Base-by-base conservation (phyloP, 2,329 filamentous ascomycete species). In the Ilyonectria destructans region DNA sequence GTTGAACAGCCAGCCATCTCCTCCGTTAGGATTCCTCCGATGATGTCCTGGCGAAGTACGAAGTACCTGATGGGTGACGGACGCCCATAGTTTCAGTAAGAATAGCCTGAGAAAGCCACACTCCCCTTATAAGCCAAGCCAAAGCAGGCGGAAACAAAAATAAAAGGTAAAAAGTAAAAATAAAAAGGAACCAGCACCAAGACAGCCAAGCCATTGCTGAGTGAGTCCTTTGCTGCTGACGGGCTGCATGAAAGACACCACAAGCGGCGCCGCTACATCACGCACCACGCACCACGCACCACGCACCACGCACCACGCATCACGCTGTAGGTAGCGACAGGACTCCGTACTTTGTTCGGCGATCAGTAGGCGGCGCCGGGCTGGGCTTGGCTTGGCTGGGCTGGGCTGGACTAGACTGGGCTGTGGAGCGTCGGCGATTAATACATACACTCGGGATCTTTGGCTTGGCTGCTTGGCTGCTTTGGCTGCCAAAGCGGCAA, bases 1-100 rank as follows among this genome's bases (percentile, higher is more conserved):
- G 29, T 21, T 26, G 26, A 45, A 9, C 17, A 23, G 52, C 43
- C 40, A 57, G 61, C 51, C 45, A 40, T 52, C 21, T 33, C 19
- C 52, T 21, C 26, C 26, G 17, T 49, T 23, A 49, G 23, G 46
- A 21, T 37, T 40, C 35, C 23, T 33, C 19, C 52, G 35, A 43
- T n/a, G 45, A 29, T 49, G 13, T 29, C 54, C 54, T 19, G 33
- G 61, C 45, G 45, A 48, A 8, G 21, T 26, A 48, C 19, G 19
- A 10, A 46, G 21, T 48, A 21, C 10, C 21, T 21, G 45, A 48
- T 48, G 19, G n/a, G 45, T 23, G 21, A 23, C 15, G 45, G 45
- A 48, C 31, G 31, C 8, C 31, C 31, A 12, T 33, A 12, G 31
- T 12, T 33, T 33, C 26, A 26, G 26, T 26, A 26, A 45, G 40